Percentiles rank a stretch among this genome's conserved stretches.
Conservation (phyloP, 129 eudicot genomes). For the Chrysanthemum lavandulifolium region DNA sequence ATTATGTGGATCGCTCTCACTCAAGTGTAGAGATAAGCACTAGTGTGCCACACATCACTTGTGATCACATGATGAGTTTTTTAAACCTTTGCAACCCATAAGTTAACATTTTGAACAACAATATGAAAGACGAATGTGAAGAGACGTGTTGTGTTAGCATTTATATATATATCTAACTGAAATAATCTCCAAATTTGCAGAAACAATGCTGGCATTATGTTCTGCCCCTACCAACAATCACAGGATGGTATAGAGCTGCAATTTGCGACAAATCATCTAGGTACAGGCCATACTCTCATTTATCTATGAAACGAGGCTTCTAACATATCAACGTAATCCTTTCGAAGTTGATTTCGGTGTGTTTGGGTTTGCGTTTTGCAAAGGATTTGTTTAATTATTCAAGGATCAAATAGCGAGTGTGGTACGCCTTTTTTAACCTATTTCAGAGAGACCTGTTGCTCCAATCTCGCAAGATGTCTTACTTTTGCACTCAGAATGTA, state of each 20-base stretch:
- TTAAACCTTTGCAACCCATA: too few relatives aligned
- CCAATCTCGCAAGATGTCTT: too few relatives aligned
- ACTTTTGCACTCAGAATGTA: too few relatives aligned
- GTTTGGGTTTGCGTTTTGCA: too few relatives aligned
- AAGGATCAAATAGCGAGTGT: too few relatives aligned
- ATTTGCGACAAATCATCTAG: slow-evolving; percentile 88
- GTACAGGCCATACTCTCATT: slow-evolving; percentile 25
- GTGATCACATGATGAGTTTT: too few relatives aligned
- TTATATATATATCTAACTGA: neutral
- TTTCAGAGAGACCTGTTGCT: too few relatives aligned
- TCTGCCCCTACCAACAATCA: slow-evolving; percentile 81
- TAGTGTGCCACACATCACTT: too few relatives aligned
- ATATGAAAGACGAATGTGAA: neutral
- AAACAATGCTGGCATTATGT: slow-evolving; percentile 97
- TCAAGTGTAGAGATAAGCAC: neutral
- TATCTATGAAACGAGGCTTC: too few relatives aligned
- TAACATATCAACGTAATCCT: neutral
- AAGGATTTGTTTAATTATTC: neutral
- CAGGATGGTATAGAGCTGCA: slow-evolving; percentile 88
- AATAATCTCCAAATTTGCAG: slow-evolving; percentile 37
- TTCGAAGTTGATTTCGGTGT: neutral
- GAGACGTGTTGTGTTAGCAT: neutral
- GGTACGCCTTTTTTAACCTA: too few relatives aligned
- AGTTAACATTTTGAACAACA: too few relatives aligned
- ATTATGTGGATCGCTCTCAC: neutral